A percentile compares a stretch with the other conserved stretches of the same genome.
phyloP scores from a whole-genome alignment of 352 stramenopile genomes.

The Globisporangium parvum region DNA sequence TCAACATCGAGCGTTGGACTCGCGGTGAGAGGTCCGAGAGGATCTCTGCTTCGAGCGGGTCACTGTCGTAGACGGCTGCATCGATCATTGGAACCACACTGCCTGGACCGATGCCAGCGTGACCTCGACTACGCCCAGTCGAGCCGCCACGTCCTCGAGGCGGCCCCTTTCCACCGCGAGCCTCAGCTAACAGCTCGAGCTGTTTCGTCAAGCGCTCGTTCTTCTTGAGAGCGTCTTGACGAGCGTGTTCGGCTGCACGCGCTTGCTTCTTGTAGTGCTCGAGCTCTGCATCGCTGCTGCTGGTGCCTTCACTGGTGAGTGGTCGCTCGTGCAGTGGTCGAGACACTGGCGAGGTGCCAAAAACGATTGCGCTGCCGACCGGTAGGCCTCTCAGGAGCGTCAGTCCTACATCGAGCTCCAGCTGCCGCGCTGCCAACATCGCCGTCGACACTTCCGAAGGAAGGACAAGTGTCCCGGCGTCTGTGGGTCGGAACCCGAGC shows the following conservation, averaged over 20 bases:
- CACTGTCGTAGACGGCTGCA: neutral
- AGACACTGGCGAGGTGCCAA: neutral
- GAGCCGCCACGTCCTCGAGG: neutral
- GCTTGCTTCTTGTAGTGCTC: constrained; percentile 28
- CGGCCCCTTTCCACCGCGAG: neutral
- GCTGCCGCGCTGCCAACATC: constrained; percentile 25
- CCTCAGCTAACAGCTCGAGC: constrained; percentile 17
- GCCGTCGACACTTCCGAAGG: constrained; percentile 16
- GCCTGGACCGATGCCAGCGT: neutral
- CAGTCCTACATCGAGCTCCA: constrained; percentile 46
- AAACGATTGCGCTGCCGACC: neutral
- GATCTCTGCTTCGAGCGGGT: constrained; percentile 35
- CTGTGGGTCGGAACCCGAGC: constrained; percentile 50
- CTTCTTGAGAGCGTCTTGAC: constrained; percentile 21
- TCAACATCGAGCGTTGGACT: neutral
- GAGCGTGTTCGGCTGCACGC: constrained; percentile 17
- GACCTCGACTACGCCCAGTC: neutral
- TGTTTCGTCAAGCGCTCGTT: constrained; percentile 21
- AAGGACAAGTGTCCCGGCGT: constrained; percentile 30
- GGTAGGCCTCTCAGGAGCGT: neutral
- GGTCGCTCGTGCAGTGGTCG: neutral
- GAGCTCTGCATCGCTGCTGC: constrained; percentile 1
- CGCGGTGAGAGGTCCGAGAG: constrained; percentile 17
- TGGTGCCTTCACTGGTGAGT: neutral
- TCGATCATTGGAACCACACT: neutral